A percentile compares a stretch with the other conserved stretches of the same genome.
phyloP scores from a whole-genome alignment of 2,329 filamentous ascomycete species.

The Sporothrix sp. region DNA sequence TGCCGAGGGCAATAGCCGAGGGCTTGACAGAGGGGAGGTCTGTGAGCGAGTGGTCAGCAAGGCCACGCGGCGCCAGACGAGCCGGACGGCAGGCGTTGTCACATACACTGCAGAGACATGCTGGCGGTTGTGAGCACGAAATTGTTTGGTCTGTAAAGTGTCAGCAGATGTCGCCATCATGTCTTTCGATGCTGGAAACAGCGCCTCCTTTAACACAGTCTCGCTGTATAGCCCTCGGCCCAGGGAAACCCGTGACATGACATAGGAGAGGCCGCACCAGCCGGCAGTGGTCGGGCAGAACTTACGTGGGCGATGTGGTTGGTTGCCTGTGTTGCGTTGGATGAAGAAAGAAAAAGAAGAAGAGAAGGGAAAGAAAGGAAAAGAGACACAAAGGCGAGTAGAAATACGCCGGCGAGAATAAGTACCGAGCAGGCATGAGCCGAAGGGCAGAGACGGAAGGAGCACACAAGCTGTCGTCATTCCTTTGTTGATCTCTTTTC shows the following conservation, averaged over 20 bases:
- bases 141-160: neutral
- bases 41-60: constrained; percentile 22
- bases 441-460: neutral
- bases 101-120: constrained; percentile 54
- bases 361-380: neutral
- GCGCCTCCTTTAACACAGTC: too few relatives aligned
- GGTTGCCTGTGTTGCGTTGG: constrained; percentile 1
- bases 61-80: too few relatives aligned
- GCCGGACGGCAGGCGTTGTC: neutral
- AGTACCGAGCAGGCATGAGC: constrained; percentile 1
- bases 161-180: neutral
- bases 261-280: neutral
- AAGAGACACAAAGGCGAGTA: neutral
- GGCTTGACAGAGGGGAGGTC: constrained; percentile 77
- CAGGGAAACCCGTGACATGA: neutral
- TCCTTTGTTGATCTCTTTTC: neutral
- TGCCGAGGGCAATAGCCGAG: constrained; percentile 92
- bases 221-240: too few relatives aligned
- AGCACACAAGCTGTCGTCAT: constrained; percentile 1
- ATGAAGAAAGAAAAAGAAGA: neutral
- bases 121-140: constrained; percentile 19
- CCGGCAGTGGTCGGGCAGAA: too few relatives aligned
- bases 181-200: constrained; percentile 5
- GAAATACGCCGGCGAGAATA: neutral
- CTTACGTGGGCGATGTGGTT: too few relatives aligned